phyloP scores from a whole-genome alignment of 176 grass and related monocot genomes.

The Hsuehochloa calcarea region DNA sequence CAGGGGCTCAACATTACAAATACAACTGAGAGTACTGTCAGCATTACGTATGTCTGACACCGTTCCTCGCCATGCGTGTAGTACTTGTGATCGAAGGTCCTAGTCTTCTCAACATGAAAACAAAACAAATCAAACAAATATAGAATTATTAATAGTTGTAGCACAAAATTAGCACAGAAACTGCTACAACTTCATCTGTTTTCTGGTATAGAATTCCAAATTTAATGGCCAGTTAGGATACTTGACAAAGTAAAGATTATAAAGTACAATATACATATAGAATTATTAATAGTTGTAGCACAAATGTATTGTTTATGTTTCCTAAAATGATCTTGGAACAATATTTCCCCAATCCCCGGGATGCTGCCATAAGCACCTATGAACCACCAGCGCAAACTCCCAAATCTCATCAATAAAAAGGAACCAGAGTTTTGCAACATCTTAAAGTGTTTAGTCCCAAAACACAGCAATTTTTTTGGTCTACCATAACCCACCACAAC shows the following conservation, averaged over 20 bases:
- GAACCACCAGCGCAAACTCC: neutral
- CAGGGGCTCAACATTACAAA: neutral
- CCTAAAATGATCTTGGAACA: neutral
- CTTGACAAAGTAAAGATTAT: neutral
- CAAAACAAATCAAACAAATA: neutral
- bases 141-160: no score
- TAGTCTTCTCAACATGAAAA: constrained; percentile 41
- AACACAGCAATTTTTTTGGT: neutral
- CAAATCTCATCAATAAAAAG: neutral
- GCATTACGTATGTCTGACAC: constrained; percentile 68
- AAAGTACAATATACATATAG: neutral
- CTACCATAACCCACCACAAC: neutral
- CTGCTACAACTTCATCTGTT: neutral
- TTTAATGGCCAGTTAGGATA: neutral
- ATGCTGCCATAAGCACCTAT: neutral
- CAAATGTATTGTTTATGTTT: neutral
- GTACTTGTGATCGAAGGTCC: constrained; percentile 61
- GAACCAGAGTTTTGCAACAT: neutral
- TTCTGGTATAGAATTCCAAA: constrained; percentile 2
- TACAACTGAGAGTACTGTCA: constrained; percentile 1
- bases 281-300: neutral
- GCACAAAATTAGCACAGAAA: neutral
- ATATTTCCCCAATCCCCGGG: neutral
- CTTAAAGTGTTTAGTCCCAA: neutral
- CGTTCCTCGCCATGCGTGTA: constrained; percentile 32